These are phyloP conservation scores for Albophoma yamanashiensis DNA, from an alignment of 2,329 filamentous ascomycete genomes.

Conservation along the genomic window DNA sequence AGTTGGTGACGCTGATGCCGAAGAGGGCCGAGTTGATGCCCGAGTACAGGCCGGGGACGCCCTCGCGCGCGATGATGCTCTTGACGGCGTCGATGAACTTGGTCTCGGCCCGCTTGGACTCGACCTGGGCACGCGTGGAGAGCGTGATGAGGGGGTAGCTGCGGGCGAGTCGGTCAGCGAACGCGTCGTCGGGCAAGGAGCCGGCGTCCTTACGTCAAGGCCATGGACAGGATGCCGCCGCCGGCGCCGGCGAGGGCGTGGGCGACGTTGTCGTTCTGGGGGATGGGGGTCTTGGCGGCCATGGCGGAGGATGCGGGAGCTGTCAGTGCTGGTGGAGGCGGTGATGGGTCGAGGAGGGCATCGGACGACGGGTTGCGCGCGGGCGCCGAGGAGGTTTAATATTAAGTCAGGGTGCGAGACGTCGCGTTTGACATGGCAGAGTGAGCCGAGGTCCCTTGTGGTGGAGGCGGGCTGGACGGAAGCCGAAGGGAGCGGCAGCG, in stretches of 20 bases:
- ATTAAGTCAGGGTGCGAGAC: neutral
- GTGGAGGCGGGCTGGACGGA: neutral
- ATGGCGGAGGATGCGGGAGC: slow-evolving; percentile 9
- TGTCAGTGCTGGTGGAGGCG: neutral
- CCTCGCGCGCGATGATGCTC: slow-evolving; percentile 85
- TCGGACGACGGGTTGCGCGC: neutral
- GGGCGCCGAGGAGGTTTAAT: neutral
- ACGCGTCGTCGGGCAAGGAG: neutral
- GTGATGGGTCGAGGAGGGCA: neutral
- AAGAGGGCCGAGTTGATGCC: slow-evolving; percentile 91
- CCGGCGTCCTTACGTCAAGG: slow-evolving; percentile 60
- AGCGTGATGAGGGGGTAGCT: slow-evolving; percentile 96
- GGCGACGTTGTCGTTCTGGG: slow-evolving; percentile 93
- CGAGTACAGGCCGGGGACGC: slow-evolving; percentile 78
- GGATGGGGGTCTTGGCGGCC: slow-evolving; percentile 51
- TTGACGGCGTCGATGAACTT: slow-evolving; percentile 74
- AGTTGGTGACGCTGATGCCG: slow-evolving; percentile 97
- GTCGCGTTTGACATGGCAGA: too few species aligned
- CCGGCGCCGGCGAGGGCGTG: slow-evolving; percentile 90
- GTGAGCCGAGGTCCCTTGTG: neutral
- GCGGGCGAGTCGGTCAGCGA: slow-evolving; percentile 1
- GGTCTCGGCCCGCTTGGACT: slow-evolving; percentile 84
- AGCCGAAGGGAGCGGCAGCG: neutral
- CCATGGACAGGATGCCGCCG: slow-evolving; percentile 90
- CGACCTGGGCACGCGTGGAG: slow-evolving; percentile 93